phyloP scores from a whole-genome alignment of 2,329 filamentous ascomycete genomes.

The Daldinia sp. region DNA sequence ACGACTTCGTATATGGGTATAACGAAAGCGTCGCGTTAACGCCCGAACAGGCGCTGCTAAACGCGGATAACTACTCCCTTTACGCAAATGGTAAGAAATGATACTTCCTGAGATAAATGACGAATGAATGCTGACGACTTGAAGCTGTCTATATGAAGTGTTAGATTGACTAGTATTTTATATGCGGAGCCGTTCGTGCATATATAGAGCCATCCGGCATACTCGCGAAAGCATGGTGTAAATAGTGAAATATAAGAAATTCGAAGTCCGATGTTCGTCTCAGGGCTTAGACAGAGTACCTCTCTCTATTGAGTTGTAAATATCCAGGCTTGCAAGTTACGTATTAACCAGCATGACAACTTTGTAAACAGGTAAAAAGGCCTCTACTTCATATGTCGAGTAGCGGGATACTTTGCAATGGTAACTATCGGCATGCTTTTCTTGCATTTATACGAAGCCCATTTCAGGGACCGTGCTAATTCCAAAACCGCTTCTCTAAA shows the following conservation, averaged over 20 bases:
- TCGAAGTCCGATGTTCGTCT: not conserved
- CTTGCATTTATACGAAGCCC: not conserved
- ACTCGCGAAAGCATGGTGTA: not conserved
- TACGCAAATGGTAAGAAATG: conserved; percentile 41
- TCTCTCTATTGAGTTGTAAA: not conserved
- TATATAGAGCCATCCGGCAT: no score
- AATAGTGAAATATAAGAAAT: not conserved
- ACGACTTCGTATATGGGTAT: conserved; percentile 42
- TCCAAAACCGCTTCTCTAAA: not conserved
- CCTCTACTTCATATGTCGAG: no score
- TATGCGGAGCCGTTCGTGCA: no score
- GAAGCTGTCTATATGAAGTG: conserved; percentile 42
- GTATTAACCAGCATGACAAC: not conserved
- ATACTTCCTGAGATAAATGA: not conserved
- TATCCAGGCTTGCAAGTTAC: not conserved
- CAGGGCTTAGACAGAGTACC: not conserved
- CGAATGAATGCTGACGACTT: conserved; percentile 14
- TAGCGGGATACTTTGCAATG: no score
- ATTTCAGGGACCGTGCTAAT: not conserved
- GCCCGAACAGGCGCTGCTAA: conserved; percentile 32
- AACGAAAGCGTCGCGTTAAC: conserved; percentile 37
- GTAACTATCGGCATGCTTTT: no score
- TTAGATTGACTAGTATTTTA: conserved; percentile 2
- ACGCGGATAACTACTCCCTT: conserved; percentile 44
- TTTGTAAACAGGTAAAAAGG: no score